Percentiles rank a stretch among this genome's conserved stretches.
Evolutionary conservation across 305 asterid species (phyloP).

Genomic region (Striga hermonthica): DNA sequence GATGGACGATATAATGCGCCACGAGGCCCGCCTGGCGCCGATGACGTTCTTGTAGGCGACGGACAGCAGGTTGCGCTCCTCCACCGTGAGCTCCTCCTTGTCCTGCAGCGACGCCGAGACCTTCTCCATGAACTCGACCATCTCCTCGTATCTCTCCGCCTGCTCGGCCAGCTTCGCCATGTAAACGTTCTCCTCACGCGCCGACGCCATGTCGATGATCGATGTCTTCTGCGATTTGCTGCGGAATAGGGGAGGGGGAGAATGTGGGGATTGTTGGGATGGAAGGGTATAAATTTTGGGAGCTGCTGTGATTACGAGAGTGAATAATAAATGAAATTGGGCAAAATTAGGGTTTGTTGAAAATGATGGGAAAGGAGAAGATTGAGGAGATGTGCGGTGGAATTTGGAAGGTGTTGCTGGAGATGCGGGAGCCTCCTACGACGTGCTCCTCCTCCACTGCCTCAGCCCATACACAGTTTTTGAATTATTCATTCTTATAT

Average conservation of each 20-base stretch:
- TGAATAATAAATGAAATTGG: neutral
- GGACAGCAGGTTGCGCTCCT: slow-evolving; percentile 62
- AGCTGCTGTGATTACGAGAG: neutral
- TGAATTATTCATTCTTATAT: no score
- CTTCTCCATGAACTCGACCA: slow-evolving; percentile 72
- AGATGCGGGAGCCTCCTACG: slow-evolving; percentile 18
- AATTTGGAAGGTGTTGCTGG: slow-evolving; percentile 8
- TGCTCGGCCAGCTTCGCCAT: slow-evolving; percentile 70
- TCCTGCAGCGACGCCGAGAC: slow-evolving; percentile 43
- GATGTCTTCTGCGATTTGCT: neutral
- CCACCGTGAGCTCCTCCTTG: slow-evolving; percentile 55
- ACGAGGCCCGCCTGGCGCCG: slow-evolving; percentile 62
- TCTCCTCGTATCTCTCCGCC: slow-evolving; percentile 64
- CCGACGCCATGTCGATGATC: slow-evolving; percentile 18
- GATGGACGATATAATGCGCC: slow-evolving; percentile 64
- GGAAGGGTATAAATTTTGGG: slow-evolving; percentile 16
- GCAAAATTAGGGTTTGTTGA: slow-evolving; percentile 20
- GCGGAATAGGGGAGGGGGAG: slow-evolving; percentile 13
- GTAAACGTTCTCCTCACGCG: slow-evolving; percentile 66
- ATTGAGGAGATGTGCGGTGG: slow-evolving; percentile 11
- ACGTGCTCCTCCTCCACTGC: no score
- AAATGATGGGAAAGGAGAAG: slow-evolving; percentile 31
- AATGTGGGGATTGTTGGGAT: neutral
- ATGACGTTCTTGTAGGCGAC: slow-evolving; percentile 72
- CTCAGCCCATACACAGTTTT: no score